A percentile compares a stretch with the other conserved stretches of the same genome.
Evolutionary conservation across 192 early-diverging fungal genomes (phyloP).

Genomic region (Backusella mclennaniae): DNA sequence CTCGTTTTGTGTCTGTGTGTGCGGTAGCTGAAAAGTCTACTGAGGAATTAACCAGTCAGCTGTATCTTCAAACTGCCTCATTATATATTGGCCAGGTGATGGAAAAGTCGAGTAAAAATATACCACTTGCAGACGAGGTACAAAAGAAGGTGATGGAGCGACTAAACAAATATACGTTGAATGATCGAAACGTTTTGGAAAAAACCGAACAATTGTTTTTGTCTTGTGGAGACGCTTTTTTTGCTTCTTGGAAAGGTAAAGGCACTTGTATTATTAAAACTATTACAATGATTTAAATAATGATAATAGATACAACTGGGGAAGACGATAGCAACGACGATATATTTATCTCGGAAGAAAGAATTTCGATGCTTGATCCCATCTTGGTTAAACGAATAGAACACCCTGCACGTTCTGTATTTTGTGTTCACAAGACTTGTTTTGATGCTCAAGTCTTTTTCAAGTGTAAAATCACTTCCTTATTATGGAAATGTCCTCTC

Average conservation of each 20-base stretch:
- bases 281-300: not conserved
- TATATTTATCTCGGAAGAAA: not conserved
- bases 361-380: conserved; percentile 11
- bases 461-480: not conserved
- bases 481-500: conserved; percentile 13
- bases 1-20: conserved; percentile 3
- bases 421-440: conserved; percentile 15
- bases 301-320: not conserved
- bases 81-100: not conserved
- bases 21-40: conserved; percentile 4
- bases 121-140: not conserved
- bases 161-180: not conserved
- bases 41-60: not conserved
- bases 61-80: not conserved
- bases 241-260: conserved; percentile 4
- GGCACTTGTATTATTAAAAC: not conserved
- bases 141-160: not conserved
- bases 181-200: not conserved
- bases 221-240: conserved; percentile 9
- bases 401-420: conserved; percentile 14
- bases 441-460: conserved; percentile 15
- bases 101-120: conserved; percentile 1
- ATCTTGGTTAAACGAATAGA: conserved; percentile 3
- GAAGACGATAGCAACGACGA: not conserved
- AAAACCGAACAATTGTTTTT: conserved; percentile 8